phyloP scores from a whole-genome alignment of 2,329 filamentous ascomycete genomes.

The Penicillium occitanis region DNA sequence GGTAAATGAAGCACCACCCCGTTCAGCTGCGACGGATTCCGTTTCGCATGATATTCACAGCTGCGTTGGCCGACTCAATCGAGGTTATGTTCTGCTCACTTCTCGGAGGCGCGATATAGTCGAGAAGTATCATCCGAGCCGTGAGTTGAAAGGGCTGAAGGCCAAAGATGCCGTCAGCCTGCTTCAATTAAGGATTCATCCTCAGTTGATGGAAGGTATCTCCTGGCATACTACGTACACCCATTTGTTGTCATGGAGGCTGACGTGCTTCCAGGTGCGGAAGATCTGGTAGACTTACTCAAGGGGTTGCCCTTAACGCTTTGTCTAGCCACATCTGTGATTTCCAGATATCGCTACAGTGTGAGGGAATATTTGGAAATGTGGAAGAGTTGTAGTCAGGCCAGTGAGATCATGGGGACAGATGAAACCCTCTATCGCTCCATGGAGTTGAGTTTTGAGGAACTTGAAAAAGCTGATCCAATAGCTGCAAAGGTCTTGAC shows the following conservation, averaged over 20 bases:
- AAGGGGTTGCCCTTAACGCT: neutral
- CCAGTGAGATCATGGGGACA: neutral
- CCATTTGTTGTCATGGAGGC: neutral
- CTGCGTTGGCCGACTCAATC: neutral
- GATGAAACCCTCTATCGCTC: neutral
- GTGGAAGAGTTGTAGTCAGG: neutral
- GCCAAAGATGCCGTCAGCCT: neutral
- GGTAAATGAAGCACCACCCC: neutral
- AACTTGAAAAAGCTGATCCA: neutral
- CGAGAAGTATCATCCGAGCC: neutral
- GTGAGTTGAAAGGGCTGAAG: neutral
- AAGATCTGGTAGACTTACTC: neutral
- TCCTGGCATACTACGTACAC: neutral
- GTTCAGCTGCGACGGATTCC: neutral
- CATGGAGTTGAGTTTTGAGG: neutral
- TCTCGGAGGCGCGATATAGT: slow-evolving; percentile 1
- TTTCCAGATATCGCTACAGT: neutral
- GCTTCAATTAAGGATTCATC: neutral
- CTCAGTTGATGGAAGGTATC: neutral
- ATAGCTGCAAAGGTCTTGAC: neutral
- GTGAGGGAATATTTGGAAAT: neutral
- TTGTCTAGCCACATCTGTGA: neutral
- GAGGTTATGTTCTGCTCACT: slow-evolving; percentile 7
- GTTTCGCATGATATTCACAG: neutral
- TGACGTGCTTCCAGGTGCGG: neutral